phyloP scores from a whole-genome alignment of 2,329 filamentous ascomycete genomes.

The Fulvia fulva region DNA sequence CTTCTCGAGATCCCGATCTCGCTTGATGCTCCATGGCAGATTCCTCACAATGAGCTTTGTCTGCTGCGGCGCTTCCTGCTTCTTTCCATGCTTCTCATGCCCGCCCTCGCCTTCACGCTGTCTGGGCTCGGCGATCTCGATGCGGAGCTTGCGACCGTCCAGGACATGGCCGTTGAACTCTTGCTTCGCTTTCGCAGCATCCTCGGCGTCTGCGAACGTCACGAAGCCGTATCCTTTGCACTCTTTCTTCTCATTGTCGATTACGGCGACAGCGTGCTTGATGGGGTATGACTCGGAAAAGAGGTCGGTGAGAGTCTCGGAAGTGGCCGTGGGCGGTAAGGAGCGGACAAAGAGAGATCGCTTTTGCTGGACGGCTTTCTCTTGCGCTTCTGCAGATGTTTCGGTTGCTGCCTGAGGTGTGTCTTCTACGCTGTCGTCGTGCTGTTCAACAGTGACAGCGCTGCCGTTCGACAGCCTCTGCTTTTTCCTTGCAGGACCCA shows the following conservation, averaged over 20 bases:
- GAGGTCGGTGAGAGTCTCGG: constrained; percentile 75
- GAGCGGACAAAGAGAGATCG: constrained; percentile 81
- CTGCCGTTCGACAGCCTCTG: constrained; percentile 29
- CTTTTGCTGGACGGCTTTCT: constrained; percentile 24
- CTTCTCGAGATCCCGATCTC: constrained; percentile 69
- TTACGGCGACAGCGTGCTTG: constrained; percentile 91
- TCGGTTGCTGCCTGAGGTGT: neutral
- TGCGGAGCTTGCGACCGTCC: constrained; percentile 73
- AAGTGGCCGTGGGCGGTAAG: constrained; percentile 72
- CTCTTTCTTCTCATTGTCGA: constrained; percentile 77
- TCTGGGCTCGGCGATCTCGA: constrained; percentile 84
- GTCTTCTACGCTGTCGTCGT: neutral
- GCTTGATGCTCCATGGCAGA: constrained; percentile 92
- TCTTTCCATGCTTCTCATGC: constrained; percentile 63
- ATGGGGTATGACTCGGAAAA: constrained; percentile 94
- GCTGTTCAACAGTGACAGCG: constrained; percentile 20
- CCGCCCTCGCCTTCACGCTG: constrained; percentile 56
- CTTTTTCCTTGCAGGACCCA: constrained; percentile 33
- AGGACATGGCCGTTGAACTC: constrained; percentile 76
- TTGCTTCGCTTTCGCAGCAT: constrained; percentile 74
- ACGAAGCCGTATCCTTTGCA: constrained; percentile 96
- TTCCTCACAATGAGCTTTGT: constrained; percentile 89
- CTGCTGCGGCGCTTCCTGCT: constrained; percentile 59
- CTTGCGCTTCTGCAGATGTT: constrained; percentile 12
- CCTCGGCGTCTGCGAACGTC: constrained; percentile 89